Evolutionary conservation across 371 early-diverging fungal species (phyloP).

Genomic region (Mycotypha africana): DNA sequence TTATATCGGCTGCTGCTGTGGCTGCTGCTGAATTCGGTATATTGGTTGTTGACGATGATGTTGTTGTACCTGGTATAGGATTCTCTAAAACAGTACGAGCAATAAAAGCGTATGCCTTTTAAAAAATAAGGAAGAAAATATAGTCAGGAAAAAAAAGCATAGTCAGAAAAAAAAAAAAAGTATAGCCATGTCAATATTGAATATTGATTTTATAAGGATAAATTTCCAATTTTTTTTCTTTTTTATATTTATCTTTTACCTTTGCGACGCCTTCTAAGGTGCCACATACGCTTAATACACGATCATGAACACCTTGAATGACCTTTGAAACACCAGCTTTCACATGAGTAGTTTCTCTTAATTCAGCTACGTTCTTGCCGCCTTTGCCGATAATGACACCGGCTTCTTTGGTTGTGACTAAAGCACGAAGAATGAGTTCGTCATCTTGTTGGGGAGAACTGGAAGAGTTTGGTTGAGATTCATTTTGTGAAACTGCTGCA

Average conservation of each 20-base stretch:
- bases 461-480: too few species aligned
- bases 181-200: too few species aligned
- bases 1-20: too few species aligned
- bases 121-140: too few species aligned
- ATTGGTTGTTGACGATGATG: neutral
- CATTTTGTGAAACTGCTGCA: conserved; percentile 1
- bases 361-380: conserved; percentile 81
- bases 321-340: conserved; percentile 85
- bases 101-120: conserved; percentile 44
- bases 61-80: conserved; percentile 36
- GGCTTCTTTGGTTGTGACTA: conserved; percentile 88
- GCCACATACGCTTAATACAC: conserved; percentile 82
- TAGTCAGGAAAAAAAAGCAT: too few species aligned
- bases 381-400: conserved; percentile 91
- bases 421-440: conserved; percentile 72
- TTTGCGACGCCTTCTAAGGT: conserved; percentile 68
- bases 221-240: too few species aligned
- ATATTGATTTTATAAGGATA: too few species aligned
- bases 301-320: conserved; percentile 78
- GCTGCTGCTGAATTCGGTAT: too few species aligned
- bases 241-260: conserved; percentile 28
- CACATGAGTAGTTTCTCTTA: conserved; percentile 77
- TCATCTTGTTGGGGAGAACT: conserved; percentile 8
- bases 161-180: too few species aligned
- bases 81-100: conserved; percentile 81